These are phyloP conservation scores for Polychaeton citri DNA, from an alignment of 2,329 filamentous ascomycete species.

Conservation along the genomic window DNA sequence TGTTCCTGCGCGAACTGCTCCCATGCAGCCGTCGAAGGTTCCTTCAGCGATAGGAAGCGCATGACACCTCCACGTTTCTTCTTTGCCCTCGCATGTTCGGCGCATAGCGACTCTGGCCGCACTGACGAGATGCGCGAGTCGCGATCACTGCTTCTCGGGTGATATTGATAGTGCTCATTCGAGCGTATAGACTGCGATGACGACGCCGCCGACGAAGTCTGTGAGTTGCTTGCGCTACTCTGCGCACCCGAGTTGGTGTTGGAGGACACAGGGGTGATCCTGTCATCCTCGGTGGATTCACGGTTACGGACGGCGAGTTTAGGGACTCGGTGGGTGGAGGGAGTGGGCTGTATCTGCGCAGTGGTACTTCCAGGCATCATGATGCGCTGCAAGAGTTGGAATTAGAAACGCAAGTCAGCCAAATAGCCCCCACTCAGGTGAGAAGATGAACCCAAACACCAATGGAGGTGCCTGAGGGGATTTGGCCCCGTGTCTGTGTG, in stretches of 20 bases:
- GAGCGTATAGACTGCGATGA: constrained; percentile 1
- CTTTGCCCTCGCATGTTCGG: constrained; percentile 9
- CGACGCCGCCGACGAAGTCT: constrained; percentile 1
- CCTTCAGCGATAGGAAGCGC: constrained; percentile 35
- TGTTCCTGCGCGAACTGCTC: constrained; percentile 33
- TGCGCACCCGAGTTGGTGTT: constrained; percentile 2
- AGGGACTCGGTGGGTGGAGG: constrained; percentile 7
- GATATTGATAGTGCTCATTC: constrained; percentile 1
- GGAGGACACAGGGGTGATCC: constrained; percentile 1
- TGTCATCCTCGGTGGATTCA: neutral
- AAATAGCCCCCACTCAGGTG: no score
- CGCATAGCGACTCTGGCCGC: constrained; percentile 2
- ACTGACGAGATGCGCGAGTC: constrained; percentile 1
- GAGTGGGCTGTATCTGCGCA: neutral
- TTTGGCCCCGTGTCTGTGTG: no score
- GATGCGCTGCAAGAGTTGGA: neutral
- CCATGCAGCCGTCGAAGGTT: constrained; percentile 34
- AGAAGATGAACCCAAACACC: no score
- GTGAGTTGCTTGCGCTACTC: constrained; percentile 3
- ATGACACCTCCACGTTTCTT: constrained; percentile 26
- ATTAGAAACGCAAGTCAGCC: no score
- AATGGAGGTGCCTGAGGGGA: no score
- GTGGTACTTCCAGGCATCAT: neutral
- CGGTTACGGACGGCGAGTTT: constrained; percentile 13
- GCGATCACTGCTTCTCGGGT: constrained; percentile 1